phyloP scores from a whole-genome alignment of 2,329 filamentous ascomycete species.

The Bimuria novae-zelandiae region DNA sequence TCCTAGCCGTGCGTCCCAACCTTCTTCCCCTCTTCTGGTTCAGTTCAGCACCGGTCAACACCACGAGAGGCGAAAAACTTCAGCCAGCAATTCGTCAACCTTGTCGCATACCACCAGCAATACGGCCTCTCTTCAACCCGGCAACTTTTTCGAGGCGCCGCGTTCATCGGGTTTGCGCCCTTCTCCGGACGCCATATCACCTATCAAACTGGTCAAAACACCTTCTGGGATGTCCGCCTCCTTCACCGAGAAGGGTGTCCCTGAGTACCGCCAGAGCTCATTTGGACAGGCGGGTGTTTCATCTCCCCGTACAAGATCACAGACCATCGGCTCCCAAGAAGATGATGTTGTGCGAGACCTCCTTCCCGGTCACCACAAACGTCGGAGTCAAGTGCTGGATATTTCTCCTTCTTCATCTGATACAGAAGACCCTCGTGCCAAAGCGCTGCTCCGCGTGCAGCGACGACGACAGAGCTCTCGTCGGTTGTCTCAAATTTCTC shows the following conservation, averaged over 20 bases:
- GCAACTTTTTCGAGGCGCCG: constrained; percentile 72
- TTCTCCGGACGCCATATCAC: constrained; percentile 60
- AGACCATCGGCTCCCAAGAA: constrained; percentile 94
- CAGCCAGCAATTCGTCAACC: constrained; percentile 77
- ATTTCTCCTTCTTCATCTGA: constrained; percentile 97
- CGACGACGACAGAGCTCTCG: constrained; percentile 94
- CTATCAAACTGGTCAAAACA: constrained; percentile 53
- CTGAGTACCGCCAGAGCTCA: constrained; percentile 41
- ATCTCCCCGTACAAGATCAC: constrained; percentile 73
- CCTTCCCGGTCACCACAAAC: constrained; percentile 73
- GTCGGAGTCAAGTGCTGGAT: constrained; percentile 92
- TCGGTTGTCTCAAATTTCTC: constrained; percentile 86
- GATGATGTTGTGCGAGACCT: constrained; percentile 76
- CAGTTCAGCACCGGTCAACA: constrained; percentile 89
- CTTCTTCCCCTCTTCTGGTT: constrained; percentile 89
- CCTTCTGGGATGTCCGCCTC: constrained; percentile 52
- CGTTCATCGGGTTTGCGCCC: constrained; percentile 60
- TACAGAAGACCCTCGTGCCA: constrained; percentile 92
- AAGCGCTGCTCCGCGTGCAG: constrained; percentile 88
- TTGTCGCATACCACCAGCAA: constrained; percentile 76
- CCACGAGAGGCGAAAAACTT: constrained; percentile 86
- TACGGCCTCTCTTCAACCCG: constrained; percentile 67
- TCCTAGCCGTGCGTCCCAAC: constrained; percentile 81
- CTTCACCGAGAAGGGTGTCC: constrained; percentile 50
- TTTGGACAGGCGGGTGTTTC: constrained; percentile 42